A percentile compares a stretch with the other conserved stretches of the same genome.
These are phyloP conservation scores for Prinsepia uniflora DNA, from an alignment of 306 rosid species.

Conservation along the genomic window DNA sequence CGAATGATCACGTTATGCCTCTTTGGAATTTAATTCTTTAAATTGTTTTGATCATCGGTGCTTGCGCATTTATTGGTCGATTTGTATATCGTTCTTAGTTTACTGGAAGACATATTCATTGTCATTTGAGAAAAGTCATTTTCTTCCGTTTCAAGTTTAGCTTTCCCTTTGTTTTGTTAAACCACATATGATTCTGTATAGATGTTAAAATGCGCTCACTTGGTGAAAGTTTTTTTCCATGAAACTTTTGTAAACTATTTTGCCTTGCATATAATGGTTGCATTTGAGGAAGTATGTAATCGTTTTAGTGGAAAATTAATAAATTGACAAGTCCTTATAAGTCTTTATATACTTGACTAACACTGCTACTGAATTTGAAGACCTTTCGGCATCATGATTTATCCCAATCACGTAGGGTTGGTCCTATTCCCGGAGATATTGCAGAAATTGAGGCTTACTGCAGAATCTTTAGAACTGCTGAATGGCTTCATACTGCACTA, in stretches of 20 bases:
- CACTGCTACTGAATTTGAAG: conserved; percentile 34
- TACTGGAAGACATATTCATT: neutral
- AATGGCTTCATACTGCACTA: conserved; percentile 63
- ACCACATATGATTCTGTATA: neutral
- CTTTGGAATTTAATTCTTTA: neutral
- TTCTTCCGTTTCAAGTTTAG: neutral
- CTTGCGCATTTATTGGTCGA: neutral
- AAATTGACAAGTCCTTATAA: neutral
- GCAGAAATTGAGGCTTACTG: conserved; percentile 97
- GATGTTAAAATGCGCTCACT: neutral
- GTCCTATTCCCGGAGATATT: conserved; percentile 95
- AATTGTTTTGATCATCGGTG: neutral
- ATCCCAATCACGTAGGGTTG: conserved; percentile 52
- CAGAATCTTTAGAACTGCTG: conserved; percentile 78
- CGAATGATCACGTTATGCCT: too few species aligned
- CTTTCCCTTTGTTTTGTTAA: neutral
- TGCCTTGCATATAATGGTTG: neutral
- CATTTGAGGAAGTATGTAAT: neutral
- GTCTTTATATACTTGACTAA: conserved; percentile 6
- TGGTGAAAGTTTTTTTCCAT: neutral
- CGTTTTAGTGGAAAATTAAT: neutral
- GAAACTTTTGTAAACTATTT: neutral
- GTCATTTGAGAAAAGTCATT: neutral
- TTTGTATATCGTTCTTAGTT: neutral
- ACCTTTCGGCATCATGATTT: conserved; percentile 38